Evolutionary conservation across 2,329 filamentous ascomycete genomes (phyloP).

Genomic region (Elsinoe ampelina): DNA sequence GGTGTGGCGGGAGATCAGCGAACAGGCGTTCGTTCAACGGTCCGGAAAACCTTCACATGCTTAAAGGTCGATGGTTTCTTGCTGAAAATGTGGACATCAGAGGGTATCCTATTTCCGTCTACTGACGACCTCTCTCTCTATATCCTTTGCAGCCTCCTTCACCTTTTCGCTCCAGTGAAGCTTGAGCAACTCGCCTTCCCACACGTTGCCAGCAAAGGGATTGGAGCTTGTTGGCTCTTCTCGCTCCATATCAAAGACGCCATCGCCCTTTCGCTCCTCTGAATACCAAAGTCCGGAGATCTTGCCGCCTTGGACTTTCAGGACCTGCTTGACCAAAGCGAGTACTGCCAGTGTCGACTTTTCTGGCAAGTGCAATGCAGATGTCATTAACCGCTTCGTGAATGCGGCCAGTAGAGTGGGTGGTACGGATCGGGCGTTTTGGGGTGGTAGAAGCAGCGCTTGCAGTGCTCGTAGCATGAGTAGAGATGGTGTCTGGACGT

Average conservation of each 20-base stretch:
- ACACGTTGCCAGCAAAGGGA: slow-evolving; percentile 80
- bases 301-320: slow-evolving; percentile 72
- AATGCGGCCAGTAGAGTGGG: slow-evolving; percentile 84
- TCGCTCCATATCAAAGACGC: slow-evolving; percentile 66
- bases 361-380: slow-evolving; percentile 77
- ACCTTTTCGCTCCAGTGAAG: slow-evolving; percentile 82
- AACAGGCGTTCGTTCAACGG: neutral
- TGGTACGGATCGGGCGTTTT: slow-evolving; percentile 64
- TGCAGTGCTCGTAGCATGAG: slow-evolving; percentile 81
- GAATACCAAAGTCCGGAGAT: slow-evolving; percentile 85
- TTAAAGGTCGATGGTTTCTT: neutral
- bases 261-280: slow-evolving; percentile 86
- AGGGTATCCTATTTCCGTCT: slow-evolving; percentile 3
- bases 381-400: slow-evolving; percentile 78
- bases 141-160: slow-evolving; percentile 46
- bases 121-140: slow-evolving; percentile 14
- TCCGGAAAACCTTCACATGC: neutral
- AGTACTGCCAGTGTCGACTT: slow-evolving; percentile 77
- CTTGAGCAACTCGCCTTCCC: slow-evolving; percentile 83
- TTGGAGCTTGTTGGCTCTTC: slow-evolving; percentile 76
- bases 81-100: neutral
- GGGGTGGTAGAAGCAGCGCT: slow-evolving; percentile 66
- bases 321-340: slow-evolving; percentile 66
- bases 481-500: slow-evolving; percentile 89
- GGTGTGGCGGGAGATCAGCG: neutral